Base-by-base conservation (phyloP, 352 stramenopile genomes). In the Pilasporangium apinafurcum region DNA sequence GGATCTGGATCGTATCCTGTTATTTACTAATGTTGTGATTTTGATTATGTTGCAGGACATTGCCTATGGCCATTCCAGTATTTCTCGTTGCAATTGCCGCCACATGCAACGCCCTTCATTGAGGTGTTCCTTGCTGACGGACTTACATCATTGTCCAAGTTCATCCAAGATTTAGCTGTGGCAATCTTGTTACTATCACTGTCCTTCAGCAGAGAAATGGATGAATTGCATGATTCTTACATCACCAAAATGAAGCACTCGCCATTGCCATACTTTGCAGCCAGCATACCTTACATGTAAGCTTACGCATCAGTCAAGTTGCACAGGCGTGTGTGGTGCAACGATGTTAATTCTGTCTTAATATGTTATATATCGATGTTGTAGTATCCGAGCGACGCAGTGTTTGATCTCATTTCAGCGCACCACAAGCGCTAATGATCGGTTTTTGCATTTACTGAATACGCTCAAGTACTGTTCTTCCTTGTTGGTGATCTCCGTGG, bases 381-480 rank as follows among this genome's bases (percentile, higher is more conserved):
- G 26, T 39, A 86, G 74, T 24, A 87, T 92, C 48, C 80, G 76
- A 20, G 80, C 74, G 32, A 83, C 70, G 35, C 80, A 92, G 44
- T 92, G 80, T 37, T 56, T 89, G 38, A 86, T 90, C 43, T 86
- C 80, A 47, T 90, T 90, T 53, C 68, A 86, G 33, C 77, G 73
- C 44, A 87, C 80, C 13, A 35, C 61, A 14, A 79, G 58, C 35
- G 52, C 65, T 13, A 86, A 87, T 55, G 74, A 92, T 49, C 65
- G 76, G 26, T 92, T 86, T 45, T 55, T 92, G 26, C 80, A 92
- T 44, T 43, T 92, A 28, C 59, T 92, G 28, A 92, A 92, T 46
- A 90, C 80, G 42, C 69, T 89, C 67, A 92, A 92, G 62, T 92
- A 92, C 56, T 76, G 69, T 48, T 89, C 80, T 17, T 86, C 74